Evolutionary conservation across 495 filamentous ascomycete species (phyloP).

Genomic region (Saxophila tyrrhenica): DNA sequence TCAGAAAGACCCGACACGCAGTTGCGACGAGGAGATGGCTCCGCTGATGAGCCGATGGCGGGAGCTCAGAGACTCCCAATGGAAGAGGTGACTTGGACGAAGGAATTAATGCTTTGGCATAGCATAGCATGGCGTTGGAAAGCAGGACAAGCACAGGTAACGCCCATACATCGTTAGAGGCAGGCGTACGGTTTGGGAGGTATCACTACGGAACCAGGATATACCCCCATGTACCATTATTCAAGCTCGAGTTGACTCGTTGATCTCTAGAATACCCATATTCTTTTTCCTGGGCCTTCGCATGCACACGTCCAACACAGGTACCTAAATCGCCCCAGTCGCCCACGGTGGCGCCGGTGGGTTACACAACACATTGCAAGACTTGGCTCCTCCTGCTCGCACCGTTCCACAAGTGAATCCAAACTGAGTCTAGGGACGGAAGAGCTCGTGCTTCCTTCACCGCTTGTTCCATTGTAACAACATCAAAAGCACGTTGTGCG

Average conservation of each 20-base stretch:
- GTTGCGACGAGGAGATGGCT: conserved; percentile 61
- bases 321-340: too few relatives aligned
- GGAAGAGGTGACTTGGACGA: background rate
- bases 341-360: too few relatives aligned
- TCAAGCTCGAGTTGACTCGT: background rate
- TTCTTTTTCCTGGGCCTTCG: too few relatives aligned
- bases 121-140: background rate
- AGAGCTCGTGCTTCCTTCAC: background rate
- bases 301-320: too few relatives aligned
- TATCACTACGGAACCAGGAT: background rate
- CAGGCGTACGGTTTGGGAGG: background rate
- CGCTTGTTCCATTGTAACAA: background rate
- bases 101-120: background rate
- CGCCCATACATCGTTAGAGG: background rate
- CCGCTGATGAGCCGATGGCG: conserved; percentile 23
- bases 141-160: background rate
- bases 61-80: conserved; percentile 18
- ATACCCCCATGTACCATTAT: background rate
- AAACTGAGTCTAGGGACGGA: background rate
- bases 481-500: background rate
- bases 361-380: too few relatives aligned
- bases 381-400: too few relatives aligned
- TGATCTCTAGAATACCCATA: too few relatives aligned
- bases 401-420: too few relatives aligned
- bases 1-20: conserved; percentile 38